These are phyloP conservation scores for Rubroshorea leprosula DNA, from an alignment of 345 rosid species.

Conservation along the genomic window DNA sequence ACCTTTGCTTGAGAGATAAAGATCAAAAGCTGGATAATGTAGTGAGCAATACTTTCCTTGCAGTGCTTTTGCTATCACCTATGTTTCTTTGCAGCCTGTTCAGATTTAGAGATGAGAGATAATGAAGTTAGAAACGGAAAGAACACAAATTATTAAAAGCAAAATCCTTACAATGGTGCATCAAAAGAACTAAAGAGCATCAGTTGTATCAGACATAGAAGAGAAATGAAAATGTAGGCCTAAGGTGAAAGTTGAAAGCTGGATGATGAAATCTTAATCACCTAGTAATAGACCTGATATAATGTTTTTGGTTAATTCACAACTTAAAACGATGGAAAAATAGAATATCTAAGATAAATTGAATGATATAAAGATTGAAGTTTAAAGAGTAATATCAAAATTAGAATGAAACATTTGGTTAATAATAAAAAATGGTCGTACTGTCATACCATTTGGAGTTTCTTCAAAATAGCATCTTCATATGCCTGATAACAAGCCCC, in stretches of 20 bases:
- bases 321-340: not conserved
- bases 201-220: not conserved
- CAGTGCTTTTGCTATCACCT: not conserved
- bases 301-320: not conserved
- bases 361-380: not conserved
- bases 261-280: too few relatives aligned
- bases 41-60: not conserved
- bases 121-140: not conserved
- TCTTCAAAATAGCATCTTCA: conserved; percentile 67
- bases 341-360: too few relatives aligned
- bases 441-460: conserved; percentile 39
- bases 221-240: not conserved
- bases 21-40: too few relatives aligned
- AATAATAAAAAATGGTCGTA: too few relatives aligned
- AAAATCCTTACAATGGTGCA: too few relatives aligned
- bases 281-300: too few relatives aligned
- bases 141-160: too few relatives aligned
- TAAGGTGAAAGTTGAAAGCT: not conserved
- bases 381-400: too few relatives aligned
- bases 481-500: conserved; percentile 69
- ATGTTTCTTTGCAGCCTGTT: not conserved
- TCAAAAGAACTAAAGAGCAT: not conserved
- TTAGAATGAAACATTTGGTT: not conserved
- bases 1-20: too few relatives aligned
- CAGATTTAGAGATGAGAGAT: not conserved